Evolutionary conservation across 1,284 basidiomycete species (phyloP), one percentile per base, ranked within the genome.

Genomic region (Porogramme epimiltina): DNA sequence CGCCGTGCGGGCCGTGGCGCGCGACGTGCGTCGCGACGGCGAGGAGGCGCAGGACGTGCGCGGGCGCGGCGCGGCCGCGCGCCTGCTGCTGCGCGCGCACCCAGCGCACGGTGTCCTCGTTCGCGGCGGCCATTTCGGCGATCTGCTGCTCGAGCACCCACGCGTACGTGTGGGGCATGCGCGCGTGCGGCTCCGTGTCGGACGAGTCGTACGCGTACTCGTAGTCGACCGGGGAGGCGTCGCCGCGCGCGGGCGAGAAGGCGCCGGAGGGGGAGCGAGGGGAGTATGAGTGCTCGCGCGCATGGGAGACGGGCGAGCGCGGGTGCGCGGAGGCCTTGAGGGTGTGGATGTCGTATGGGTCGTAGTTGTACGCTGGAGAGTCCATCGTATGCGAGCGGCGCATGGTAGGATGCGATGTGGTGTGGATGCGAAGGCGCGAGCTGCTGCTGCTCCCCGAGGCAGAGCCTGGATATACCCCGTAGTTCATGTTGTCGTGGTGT

Each of bases 51-150:
- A 58, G 53, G 26, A 49, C 47, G 25, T 43, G 26, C 60, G 41
- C 53, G 45, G 65, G 65, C 50, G 53, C 54, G 53, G 62, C 28
- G 58, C 28, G 42, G 36, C 36, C 36, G 61, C 67, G 63, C 60
- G 55, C 65, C 5, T 13, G 13, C 65, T 81, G 82, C 55, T 70
- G 68, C 58, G 82, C 75, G 42, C 75, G 66, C 44, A 85, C 79
- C 84, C 86, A 86, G 49, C 77, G 73, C 49, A 84, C 80, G 25
- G 81, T 83, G 56, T 75, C 79, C 61, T 74, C 71, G 59, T 71
- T 75, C 58, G 73, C 71, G 53, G 71, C 71, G 41, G 69, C 70
- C 51, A 75, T 70, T 40, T 71, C 72, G 47, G 70, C 69, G 39
- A 65, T 65, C 56, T 81, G 77, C 62, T 82, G 78, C 55, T 85